These are phyloP conservation scores for Aplosporella prunicola DNA, from an alignment of 2,329 filamentous ascomycete genomes.

Conservation along the genomic window DNA sequence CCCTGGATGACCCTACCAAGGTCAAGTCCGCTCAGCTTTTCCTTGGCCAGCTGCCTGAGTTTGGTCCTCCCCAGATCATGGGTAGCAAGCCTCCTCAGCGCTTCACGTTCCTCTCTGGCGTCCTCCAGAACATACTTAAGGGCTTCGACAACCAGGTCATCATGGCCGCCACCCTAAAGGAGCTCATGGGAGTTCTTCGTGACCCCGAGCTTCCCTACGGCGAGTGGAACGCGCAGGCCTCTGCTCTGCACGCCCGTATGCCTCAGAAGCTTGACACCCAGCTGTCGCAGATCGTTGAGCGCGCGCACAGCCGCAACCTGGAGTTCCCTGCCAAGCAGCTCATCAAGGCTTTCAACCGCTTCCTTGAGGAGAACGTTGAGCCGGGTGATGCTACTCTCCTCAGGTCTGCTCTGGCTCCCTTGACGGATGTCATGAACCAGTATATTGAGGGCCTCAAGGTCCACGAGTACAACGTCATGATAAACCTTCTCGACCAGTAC, in stretches of 20 bases:
- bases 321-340: constrained; percentile 92
- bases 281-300: constrained; percentile 78
- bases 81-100: constrained; percentile 87
- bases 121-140: constrained; percentile 76
- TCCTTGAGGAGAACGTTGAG: constrained; percentile 76
- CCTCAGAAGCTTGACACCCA: constrained; percentile 80
- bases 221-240: constrained; percentile 93
- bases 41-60: constrained; percentile 76
- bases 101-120: constrained; percentile 66
- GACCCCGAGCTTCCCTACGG: constrained; percentile 87
- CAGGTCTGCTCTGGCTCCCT: constrained; percentile 61
- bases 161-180: constrained; percentile 78
- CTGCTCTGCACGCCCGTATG: constrained; percentile 94
- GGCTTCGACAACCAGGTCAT: constrained; percentile 97
- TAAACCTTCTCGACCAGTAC: constrained; percentile 70
- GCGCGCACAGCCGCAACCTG: constrained; percentile 62
- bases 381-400: constrained; percentile 64
- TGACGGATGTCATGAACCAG: constrained; percentile 66
- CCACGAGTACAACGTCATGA: constrained; percentile 79
- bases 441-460: constrained; percentile 84
- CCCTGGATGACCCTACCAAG: constrained; percentile 87
- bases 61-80: constrained; percentile 77
- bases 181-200: constrained; percentile 81
- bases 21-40: constrained; percentile 96
- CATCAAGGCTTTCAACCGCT: constrained; percentile 73